Evolutionary conservation across 2,329 filamentous ascomycete genomes (phyloP).

Genomic region (Aspergillus caelatus): DNA sequence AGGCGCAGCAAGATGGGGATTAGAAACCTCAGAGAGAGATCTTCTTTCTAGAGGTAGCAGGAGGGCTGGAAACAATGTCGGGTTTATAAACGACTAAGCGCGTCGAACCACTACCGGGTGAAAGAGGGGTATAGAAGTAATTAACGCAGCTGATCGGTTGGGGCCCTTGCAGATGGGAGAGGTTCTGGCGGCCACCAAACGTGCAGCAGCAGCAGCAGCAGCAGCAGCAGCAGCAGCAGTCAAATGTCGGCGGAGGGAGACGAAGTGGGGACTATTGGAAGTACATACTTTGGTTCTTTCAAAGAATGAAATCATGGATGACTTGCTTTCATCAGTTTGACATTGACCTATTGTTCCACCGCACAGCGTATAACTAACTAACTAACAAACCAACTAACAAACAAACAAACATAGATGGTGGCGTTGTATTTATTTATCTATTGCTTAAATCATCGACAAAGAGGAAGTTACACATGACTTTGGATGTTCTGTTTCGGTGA

Average conservation of each 20-base stretch:
- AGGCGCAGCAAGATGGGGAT: slow-evolving; percentile 6
- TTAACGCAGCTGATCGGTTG: background rate
- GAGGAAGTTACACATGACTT: background rate
- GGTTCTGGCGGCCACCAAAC: background rate
- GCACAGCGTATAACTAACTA: background rate
- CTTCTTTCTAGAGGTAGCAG: background rate
- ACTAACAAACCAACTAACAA: background rate
- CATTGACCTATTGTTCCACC: background rate
- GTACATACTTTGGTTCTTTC: background rate
- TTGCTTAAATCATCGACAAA: background rate
- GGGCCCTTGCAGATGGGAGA: background rate
- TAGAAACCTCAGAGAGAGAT: slow-evolving; percentile 4
- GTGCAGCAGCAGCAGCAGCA: background rate
- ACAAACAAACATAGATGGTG: background rate
- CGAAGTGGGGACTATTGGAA: background rate
- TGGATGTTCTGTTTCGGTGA: background rate
- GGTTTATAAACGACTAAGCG: background rate
- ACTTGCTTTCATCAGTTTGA: background rate
- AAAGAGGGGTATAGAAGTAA: background rate
- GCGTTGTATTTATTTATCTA: background rate
- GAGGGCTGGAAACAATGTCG: no score
- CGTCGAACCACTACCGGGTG: background rate
- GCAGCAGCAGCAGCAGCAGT: background rate
- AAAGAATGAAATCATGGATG: background rate
- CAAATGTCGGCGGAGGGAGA: background rate